Conservation (phyloP, 768 basidiomycete genomes). For the Kwoniella dejecticola region DNA sequence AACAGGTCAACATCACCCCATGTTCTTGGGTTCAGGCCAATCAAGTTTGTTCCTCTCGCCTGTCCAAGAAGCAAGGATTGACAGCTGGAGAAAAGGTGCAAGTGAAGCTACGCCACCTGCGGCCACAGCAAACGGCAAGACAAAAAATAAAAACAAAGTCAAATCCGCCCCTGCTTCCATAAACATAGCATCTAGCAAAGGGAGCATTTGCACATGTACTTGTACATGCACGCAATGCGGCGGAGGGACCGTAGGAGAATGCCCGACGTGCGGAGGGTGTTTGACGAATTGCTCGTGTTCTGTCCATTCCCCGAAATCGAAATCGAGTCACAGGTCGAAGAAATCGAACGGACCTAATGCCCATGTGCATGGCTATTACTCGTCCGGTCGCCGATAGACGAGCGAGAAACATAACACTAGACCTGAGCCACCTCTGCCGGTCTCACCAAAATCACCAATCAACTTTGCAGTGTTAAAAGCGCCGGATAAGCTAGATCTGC, state of each 20-base stretch:
- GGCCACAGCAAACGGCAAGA: background rate
- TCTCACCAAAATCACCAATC: background rate
- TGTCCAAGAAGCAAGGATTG: slow-evolving; percentile 16
- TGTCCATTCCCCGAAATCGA: slow-evolving; percentile 2
- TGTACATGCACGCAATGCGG: slow-evolving; percentile 11
- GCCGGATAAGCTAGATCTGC: slow-evolving; percentile 2
- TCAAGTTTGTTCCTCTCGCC: slow-evolving; percentile 14
- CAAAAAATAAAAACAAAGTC: background rate
- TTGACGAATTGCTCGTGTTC: slow-evolving; percentile 10
- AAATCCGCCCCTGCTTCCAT: slow-evolving; percentile 19
- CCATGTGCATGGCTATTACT: slow-evolving; percentile 14
- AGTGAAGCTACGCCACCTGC: slow-evolving; percentile 1
- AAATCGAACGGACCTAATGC: slow-evolving; percentile 9
- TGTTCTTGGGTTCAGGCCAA: slow-evolving; percentile 9
- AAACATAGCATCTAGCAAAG: slow-evolving; percentile 3
- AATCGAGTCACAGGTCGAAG: slow-evolving; percentile 5
- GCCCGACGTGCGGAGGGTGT: slow-evolving; percentile 6
- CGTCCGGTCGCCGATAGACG: slow-evolving; percentile 1
- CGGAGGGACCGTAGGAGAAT: background rate
- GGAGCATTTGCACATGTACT: slow-evolving; percentile 6
- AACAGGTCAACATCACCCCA: slow-evolving; percentile 5
- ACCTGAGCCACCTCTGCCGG: slow-evolving; percentile 10
- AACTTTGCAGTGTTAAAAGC: slow-evolving; percentile 9
- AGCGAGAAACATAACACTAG: slow-evolving; percentile 8
- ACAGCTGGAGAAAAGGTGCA: slow-evolving; percentile 10